Conservation (phyloP, 805 yeast species). For the Candida takata region DNA sequence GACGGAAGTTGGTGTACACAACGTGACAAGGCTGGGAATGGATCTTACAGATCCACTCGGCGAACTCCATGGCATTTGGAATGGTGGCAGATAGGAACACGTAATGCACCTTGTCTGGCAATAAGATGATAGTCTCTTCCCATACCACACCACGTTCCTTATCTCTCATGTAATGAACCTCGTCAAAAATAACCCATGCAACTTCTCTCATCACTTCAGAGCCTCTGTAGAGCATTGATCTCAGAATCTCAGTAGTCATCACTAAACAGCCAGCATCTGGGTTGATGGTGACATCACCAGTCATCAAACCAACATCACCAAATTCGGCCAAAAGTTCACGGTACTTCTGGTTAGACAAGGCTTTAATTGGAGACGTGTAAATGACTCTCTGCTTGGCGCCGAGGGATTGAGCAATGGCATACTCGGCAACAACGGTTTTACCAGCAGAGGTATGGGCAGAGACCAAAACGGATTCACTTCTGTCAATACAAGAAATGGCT, state of each 20-base stretch:
- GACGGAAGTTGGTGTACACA: slow-evolving; percentile 97
- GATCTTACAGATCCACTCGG: slow-evolving; percentile 95
- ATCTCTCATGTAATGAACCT: slow-evolving; percentile 98
- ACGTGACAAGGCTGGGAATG: slow-evolving; percentile 97
- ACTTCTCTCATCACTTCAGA: slow-evolving; percentile 98
- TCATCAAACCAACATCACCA: slow-evolving; percentile 94
- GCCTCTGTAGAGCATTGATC: slow-evolving; percentile 96
- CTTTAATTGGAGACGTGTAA: slow-evolving; percentile 93
- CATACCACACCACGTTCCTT: slow-evolving; percentile 98
- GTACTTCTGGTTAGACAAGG: slow-evolving; percentile 83
- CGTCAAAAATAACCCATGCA: slow-evolving; percentile 97
- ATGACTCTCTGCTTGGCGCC: slow-evolving; percentile 93
- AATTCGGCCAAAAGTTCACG: slow-evolving; percentile 87
- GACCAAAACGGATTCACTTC: slow-evolving; percentile 89
- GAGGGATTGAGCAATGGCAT: slow-evolving; percentile 93
- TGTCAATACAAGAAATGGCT: slow-evolving; percentile 90
- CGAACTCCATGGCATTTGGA: slow-evolving; percentile 97
- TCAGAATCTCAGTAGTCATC: slow-evolving; percentile 96
- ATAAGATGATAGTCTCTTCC: slow-evolving; percentile 95
- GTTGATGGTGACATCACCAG: slow-evolving; percentile 97
- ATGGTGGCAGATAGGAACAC: slow-evolving; percentile 94
- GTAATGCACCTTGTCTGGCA: slow-evolving; percentile 94
- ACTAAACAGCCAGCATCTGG: slow-evolving; percentile 98
- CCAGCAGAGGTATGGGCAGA: slow-evolving; percentile 99
- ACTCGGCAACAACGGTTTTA: slow-evolving; percentile 96